Conservation (phyloP, 352 stramenopile species). For the Globisporangium echinulatum region DNA sequence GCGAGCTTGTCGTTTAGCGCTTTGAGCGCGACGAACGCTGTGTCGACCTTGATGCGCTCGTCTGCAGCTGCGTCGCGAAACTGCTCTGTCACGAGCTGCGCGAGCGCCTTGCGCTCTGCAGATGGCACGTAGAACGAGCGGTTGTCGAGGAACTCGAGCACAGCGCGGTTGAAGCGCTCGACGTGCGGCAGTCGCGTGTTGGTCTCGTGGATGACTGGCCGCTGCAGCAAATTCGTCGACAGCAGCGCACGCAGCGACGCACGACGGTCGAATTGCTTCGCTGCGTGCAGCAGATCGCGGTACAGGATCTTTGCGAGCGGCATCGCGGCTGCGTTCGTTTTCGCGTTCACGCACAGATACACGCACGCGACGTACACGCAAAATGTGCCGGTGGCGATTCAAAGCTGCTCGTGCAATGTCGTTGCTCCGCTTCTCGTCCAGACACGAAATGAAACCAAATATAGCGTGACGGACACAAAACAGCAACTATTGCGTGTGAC, state of each 20-base stretch:
- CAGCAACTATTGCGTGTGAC: too few relatives aligned
- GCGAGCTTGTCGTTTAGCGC: constrained; percentile 56
- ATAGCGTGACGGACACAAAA: too few relatives aligned
- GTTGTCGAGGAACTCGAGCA: constrained; percentile 45
- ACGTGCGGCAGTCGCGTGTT: constrained; percentile 39
- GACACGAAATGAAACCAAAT: too few relatives aligned
- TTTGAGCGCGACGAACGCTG: constrained; percentile 56
- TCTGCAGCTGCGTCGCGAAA: constrained; percentile 22
- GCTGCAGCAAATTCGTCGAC: constrained; percentile 51
- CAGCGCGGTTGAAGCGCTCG: constrained; percentile 50
- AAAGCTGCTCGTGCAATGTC: too few relatives aligned
- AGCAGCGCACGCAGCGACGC: constrained; percentile 53
- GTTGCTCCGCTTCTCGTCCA: too few relatives aligned
- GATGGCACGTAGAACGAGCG: constrained; percentile 68
- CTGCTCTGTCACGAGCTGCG: constrained; percentile 39
- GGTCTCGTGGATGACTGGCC: constrained; percentile 19
- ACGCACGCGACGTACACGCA: neutral
- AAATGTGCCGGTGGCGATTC: too few relatives aligned
- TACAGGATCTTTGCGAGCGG: constrained; percentile 52
- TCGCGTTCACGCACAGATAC: neutral
- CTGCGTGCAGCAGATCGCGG: constrained; percentile 52
- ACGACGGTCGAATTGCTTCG: constrained; percentile 52
- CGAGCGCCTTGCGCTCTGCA: constrained; percentile 19
- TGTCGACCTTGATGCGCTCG: constrained; percentile 33
- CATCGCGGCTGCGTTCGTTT: constrained; percentile 18